Base-by-base conservation (phyloP, 2,329 filamentous ascomycete species). In the Metarhizium album region DNA sequence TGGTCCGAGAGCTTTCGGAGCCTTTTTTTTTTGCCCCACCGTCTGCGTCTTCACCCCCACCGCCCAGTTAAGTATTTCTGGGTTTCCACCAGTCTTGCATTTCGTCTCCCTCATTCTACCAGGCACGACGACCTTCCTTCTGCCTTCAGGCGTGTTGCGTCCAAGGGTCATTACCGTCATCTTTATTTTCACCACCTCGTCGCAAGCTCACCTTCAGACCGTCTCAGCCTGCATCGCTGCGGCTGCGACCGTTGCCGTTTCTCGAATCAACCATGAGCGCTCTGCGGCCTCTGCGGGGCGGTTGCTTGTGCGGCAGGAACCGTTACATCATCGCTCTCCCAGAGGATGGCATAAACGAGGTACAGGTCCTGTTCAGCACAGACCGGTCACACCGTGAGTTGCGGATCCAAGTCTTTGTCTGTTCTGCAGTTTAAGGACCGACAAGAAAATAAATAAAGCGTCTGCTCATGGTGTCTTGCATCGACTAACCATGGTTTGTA, bases 241-340 rank as follows among this genome's bases (percentile, higher is more conserved):
- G 37, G n/a, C 37, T 18, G 37, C 37, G 18, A 20, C 37, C 35
- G 16, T 40, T 9, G 6, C 16, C 11, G 8, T 20, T 8, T 40
- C 20, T 11, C 18, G 18, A 40, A 49, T 18, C n/a, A 45, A 68
- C 56, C 50, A 79, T 79, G 76, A 73, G 63, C 61, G 63, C 67
- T 47, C 62, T 68, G 52, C 70, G 78, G 54, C 75, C 76, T 38
- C 76, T 95, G 52, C 81, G 78, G 56, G 90, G 90, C 60, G 80
- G 83, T 56, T 95, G 90, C 71, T 83, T 85, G 49, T 96, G 90
- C 67, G 89, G 90, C 52, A 82, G 90, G 54, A 95, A 93, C 62
- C 78, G 83, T 62, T 95, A 95, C 69, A 75, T 82, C 52, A 81
- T 95, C 58, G 70, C 79, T 45, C 75, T 91, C 23, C 89, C 89